These are phyloP conservation scores for Aspergillus sp. DNA, from an alignment of 2,329 filamentous ascomycete genomes.

Conservation along the genomic window DNA sequence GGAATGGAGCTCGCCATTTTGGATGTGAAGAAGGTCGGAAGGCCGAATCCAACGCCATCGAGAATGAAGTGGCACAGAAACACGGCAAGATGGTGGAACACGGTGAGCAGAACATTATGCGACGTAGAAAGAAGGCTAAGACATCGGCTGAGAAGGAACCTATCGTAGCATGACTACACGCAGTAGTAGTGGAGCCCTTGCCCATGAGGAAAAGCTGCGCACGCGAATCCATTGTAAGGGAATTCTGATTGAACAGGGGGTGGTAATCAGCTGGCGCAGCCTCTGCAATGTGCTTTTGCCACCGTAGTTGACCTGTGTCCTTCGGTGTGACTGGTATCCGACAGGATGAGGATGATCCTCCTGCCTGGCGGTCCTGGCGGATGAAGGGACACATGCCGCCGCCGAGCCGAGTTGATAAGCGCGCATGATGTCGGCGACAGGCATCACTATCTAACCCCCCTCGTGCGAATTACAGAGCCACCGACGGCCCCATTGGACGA, in stretches of 20 bases:
- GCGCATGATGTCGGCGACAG: background rate
- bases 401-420: background rate
- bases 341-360: background rate
- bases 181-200: background rate
- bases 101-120: background rate
- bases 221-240: background rate
- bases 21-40: background rate
- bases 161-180: background rate
- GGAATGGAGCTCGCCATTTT: background rate
- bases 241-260: background rate
- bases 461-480: background rate
- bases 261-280: background rate
- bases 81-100: background rate
- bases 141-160: background rate
- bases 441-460: background rate
- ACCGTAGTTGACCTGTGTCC: background rate
- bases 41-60: background rate
- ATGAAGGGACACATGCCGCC: background rate
- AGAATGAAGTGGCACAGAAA: background rate
- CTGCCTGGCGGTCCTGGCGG: background rate
- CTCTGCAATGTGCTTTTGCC: background rate
- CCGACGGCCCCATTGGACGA: background rate
- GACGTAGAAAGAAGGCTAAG: background rate
- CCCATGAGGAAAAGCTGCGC: background rate
- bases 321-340: background rate